Base-by-base conservation (phyloP, 768 basidiomycete species). In the Suillus cothurnatus region DNA sequence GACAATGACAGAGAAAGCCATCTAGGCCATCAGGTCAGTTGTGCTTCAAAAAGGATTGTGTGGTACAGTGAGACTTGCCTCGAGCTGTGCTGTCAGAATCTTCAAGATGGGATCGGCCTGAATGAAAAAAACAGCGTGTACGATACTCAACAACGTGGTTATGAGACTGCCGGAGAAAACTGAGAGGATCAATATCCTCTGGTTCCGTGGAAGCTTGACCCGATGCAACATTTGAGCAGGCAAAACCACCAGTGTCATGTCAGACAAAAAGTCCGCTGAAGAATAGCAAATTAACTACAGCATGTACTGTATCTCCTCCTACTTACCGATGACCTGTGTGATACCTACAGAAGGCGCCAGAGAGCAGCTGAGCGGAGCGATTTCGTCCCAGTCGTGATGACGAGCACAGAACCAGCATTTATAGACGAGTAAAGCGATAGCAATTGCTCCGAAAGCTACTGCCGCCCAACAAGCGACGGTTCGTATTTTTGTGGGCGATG, bases 251-350 rank as follows among this genome's bases (percentile, higher is more conserved):
- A 71, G 45, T 21, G 57, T 59, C 14, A 45, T 41, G 39, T 69
- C 72, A 15, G 71, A 68, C 12, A 75, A 32, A 39, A 75, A 52
- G 36, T 75, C 68, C 21, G 64, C 72, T 74, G 53, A 34, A 64
- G 41, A 28, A 19, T 36, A 47, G 12, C 21, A 47, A 53, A 53
- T 52, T 49, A 59, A 47, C 41, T 31, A 43, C 34, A 28, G 41
- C 38, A 38, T n/a, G 21, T 6, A 41, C 36, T 28, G 26, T 31
- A 26, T 19, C 17, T 41, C 19, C 14, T 43, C n/a, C 21, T 49
- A 61, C 66, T 66, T 32, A 66, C 66, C 45, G 26, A 53, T 26
- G 39, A 66, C 36, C 26, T 66, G 66, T 14, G 32, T 5, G 23
- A 39, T 32, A 14, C 31, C 52, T 23, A 66, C 31, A 19, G 62